Base-by-base conservation (phyloP, 1,284 basidiomycete species). In the Porodaedalea pini region DNA sequence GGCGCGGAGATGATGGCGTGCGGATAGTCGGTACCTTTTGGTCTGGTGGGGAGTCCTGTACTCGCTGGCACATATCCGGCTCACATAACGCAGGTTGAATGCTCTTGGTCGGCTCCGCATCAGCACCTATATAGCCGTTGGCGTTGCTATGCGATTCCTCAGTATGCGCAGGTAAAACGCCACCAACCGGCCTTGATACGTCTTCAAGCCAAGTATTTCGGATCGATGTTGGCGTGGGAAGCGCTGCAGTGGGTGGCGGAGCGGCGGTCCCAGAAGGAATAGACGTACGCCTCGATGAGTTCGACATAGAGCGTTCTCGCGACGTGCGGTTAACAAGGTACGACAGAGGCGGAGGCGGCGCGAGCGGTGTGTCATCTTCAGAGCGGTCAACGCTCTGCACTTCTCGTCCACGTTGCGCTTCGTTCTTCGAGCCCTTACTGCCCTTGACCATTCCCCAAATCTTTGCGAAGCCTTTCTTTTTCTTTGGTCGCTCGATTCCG, bases 341-440 rank as follows among this genome's bases (percentile, higher is more conserved):
- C 0, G 89, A 90, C 57, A 94, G 69, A 2, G 90, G 87, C 2
- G 92, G 92, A 3, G 92, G 92, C 1, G 92, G 92, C 1, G 88
- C 85, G 36, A 94, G 75, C 4, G 90, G 90, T 15, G 77, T 69
- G 66, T 89, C 85, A 62, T 90, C 88, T 6, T 86, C 83, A 31
- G 74, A 67, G 55, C 74, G 74, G 44, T 78, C 78, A 19, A 72
- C 60, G 11, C 77, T 75, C 27, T 75, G 71, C 4, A 75, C 69
- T 29, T 72, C 69, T 39, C 72, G 66, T 21, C 65, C 66, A 31
- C 65, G 64, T 50, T 59, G 66, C 17, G 65, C 34, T 52, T 74
- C 70, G 36, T 73, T 71, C 32, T 51, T 48, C 15, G 41, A 15
- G 50, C 13, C n/a, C 64, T 81, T 82, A 19, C 71, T 71, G 29